Percentiles rank a stretch among this genome's conserved stretches.
Evolutionary conservation across 1,284 basidiomycete species (phyloP).

Genomic region (Ceratobasidium sp.): DNA sequence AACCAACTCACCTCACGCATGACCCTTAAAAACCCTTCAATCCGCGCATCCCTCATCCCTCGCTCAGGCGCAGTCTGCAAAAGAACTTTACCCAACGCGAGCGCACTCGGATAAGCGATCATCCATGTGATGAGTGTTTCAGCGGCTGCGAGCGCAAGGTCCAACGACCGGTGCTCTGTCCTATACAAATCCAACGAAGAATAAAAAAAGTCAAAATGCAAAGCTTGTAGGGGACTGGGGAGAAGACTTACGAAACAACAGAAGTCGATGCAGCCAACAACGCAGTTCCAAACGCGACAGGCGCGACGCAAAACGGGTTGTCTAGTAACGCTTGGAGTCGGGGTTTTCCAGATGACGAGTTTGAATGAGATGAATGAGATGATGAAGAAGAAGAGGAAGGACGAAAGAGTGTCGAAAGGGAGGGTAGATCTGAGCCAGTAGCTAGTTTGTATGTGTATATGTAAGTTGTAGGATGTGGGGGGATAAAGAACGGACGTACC

Average conservation of each 20-base stretch:
- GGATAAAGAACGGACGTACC: slow-evolving; percentile 5
- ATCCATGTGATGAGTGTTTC: slow-evolving; percentile 82
- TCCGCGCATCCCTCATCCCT: slow-evolving; percentile 67
- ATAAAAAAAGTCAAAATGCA: no score
- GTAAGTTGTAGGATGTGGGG: slow-evolving; percentile 9
- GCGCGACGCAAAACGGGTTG: slow-evolving; percentile 63
- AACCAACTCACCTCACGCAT: slow-evolving; percentile 84
- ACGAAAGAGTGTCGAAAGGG: slow-evolving; percentile 62
- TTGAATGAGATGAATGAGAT: slow-evolving; percentile 52
- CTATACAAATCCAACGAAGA: slow-evolving; percentile 60
- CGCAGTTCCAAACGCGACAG: slow-evolving; percentile 62
- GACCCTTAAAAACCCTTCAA: slow-evolving; percentile 81
- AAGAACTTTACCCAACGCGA: slow-evolving; percentile 83
- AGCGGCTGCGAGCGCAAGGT: slow-evolving; percentile 79
- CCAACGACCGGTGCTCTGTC: slow-evolving; percentile 72
- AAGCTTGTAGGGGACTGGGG: no score
- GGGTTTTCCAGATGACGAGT: slow-evolving; percentile 58
- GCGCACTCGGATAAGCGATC: slow-evolving; percentile 83
- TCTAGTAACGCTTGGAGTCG: slow-evolving; percentile 67
- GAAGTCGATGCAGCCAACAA: slow-evolving; percentile 56
- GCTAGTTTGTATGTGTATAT: background rate
- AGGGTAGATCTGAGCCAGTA: slow-evolving; percentile 66
- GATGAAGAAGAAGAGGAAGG: slow-evolving; percentile 61
- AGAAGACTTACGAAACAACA: slow-evolving; percentile 67
- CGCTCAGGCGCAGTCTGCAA: slow-evolving; percentile 86